Evolutionary conservation across 164 flowering plant genomes (phyloP), one percentile per base, ranked within the genome.

Genomic region (Vitis riparia): DNA sequence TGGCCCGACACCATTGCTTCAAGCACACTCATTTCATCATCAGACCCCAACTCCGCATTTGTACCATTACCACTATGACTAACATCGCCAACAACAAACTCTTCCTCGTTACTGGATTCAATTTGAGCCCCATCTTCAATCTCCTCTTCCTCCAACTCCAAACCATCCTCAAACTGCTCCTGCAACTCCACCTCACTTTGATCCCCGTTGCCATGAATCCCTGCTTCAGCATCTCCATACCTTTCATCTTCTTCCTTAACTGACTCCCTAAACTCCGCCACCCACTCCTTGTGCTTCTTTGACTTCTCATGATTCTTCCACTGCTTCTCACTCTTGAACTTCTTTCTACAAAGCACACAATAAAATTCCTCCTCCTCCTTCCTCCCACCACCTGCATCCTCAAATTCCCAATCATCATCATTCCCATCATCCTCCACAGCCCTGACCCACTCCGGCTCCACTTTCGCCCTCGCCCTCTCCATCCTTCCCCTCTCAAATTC

Each of bases 301-400:
- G 99, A 95, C 86, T 91, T 91, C 80, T 95, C 98, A 11, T 95
- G 99, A 81, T 95, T 95, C 82, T 85, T 88, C 99, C 99, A 95
- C 72, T 95, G 99, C 82, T 95, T 95, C 64, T 95, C 98, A 50
- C 92, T 88, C 81, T 89, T 95, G 75, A 95, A 95, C 81, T 93
- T 95, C 88, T 95, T 95, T 69, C 88, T 79, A 74, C 99, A 95
- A 13, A 74, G 88, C 71, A 89, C 88, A 76, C 99, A 95, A 65
- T 91, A 91, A 4, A 90, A 77, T 76, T 30, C 74, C 72, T 76
- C 73, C 50, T 69, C 66, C 63, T 55, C 75, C 77, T 80, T 82
- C 72, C 67, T 70, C 61, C 57, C 80, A 59, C 69, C 84, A 5
- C 51, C 82, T 19, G 65, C 80, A 27, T 80, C 89, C 44, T 67